Conservation (phyloP, 2,329 filamentous ascomycete species). For the Akanthomyces dipterigenus region DNA sequence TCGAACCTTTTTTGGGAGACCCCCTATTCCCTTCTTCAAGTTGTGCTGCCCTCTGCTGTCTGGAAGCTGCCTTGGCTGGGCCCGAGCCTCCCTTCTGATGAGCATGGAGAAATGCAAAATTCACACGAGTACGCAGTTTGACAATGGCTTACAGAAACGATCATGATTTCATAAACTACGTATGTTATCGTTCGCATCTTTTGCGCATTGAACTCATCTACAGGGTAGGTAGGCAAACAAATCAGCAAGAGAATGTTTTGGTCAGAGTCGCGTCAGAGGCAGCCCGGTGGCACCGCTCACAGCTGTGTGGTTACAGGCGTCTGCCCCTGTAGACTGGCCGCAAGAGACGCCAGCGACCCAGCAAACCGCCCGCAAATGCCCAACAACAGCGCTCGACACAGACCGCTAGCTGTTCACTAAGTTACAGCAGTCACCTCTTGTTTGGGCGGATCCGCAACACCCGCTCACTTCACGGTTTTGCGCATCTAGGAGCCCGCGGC, state of each 20-base stretch:
- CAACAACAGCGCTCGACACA: neutral
- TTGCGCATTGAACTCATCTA: neutral
- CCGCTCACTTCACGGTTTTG: slow-evolving; percentile 7
- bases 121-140: too few species aligned
- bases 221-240: neutral
- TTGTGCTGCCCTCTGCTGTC: too few species aligned
- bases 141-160: too few species aligned
- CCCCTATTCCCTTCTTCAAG: too few species aligned
- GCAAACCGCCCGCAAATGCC: neutral
- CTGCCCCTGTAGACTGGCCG: neutral
- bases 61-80: too few species aligned
- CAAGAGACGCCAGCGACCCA: neutral
- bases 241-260: neutral
- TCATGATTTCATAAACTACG: too few species aligned
- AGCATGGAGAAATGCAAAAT: too few species aligned
- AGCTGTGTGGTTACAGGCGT: neutral
- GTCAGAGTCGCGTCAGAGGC: neutral
- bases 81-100: too few species aligned
- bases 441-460: slow-evolving; percentile 4
- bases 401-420: neutral
- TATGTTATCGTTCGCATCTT: too few species aligned
- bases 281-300: too few species aligned
- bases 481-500: neutral
- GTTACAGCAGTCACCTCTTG: neutral
- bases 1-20: too few species aligned